These are phyloP conservation scores for Globisporangium parvum DNA, from an alignment of 352 stramenopile species.

Conservation along the genomic window DNA sequence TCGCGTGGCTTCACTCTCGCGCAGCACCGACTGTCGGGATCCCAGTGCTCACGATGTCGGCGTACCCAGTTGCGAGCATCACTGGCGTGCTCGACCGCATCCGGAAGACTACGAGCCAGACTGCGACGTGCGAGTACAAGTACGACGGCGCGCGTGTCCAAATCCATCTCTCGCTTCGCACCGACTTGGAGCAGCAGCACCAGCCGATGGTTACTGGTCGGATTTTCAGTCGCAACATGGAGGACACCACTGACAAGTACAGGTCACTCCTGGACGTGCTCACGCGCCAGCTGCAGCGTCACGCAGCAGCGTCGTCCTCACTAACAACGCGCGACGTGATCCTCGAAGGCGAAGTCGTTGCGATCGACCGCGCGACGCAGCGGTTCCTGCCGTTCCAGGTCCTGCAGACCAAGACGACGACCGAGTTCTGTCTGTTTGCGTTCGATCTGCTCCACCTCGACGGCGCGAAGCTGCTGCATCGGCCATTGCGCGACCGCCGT, in stretches of 20 bases:
- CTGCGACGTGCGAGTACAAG: constrained; percentile 75
- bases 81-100: constrained; percentile 38
- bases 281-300: constrained; percentile 17
- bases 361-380: constrained; percentile 40
- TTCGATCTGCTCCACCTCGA: constrained; percentile 70
- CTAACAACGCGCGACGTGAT: constrained; percentile 28
- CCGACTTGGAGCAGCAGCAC: background rate
- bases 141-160: constrained; percentile 81
- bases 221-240: constrained; percentile 84
- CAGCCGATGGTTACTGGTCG: constrained; percentile 11
- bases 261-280: constrained; percentile 45
- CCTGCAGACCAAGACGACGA: constrained; percentile 66
- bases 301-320: background rate
- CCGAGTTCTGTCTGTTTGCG: constrained; percentile 69
- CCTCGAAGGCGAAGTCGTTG: constrained; percentile 74
- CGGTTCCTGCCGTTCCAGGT: constrained; percentile 71
- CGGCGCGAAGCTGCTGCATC: constrained; percentile 34
- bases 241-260: constrained; percentile 69
- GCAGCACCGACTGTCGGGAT: constrained; percentile 39
- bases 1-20: constrained; percentile 25
- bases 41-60: constrained; percentile 76
- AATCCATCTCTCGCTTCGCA: constrained; percentile 38
- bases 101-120: constrained; percentile 22
- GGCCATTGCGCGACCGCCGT: constrained; percentile 39
- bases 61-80: constrained; percentile 67